phyloP scores from a whole-genome alignment of 208 protist genomes.

The Acanthamoeba royreba region DNA sequence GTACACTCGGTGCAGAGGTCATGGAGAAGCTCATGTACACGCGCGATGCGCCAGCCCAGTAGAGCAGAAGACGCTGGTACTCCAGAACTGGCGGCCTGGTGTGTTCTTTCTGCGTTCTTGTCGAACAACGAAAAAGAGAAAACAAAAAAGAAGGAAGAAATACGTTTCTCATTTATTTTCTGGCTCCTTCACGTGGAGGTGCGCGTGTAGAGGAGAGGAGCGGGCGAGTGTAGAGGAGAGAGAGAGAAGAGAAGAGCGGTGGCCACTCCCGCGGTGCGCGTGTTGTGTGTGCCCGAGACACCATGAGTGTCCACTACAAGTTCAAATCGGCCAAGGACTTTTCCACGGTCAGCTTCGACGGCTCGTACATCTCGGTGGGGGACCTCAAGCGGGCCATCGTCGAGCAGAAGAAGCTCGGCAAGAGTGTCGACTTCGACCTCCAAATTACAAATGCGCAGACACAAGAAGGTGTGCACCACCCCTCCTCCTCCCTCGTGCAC shows the following conservation, averaged over 20 bases:
- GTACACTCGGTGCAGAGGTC: neutral
- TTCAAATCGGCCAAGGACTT: conserved; percentile 73
- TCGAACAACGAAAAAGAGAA: too few relatives aligned
- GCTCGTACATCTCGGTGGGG: conserved; percentile 57
- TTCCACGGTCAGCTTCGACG: conserved; percentile 65
- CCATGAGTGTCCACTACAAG: conserved; percentile 43
- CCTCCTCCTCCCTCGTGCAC: too few relatives aligned
- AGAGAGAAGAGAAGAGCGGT: too few relatives aligned
- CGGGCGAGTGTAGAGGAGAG: too few relatives aligned
- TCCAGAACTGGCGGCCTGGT: neutral
- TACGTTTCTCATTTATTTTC: too few relatives aligned
- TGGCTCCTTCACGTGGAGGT: too few relatives aligned
- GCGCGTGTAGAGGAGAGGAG: too few relatives aligned
- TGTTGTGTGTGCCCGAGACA: too few relatives aligned
- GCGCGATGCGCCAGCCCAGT: neutral
- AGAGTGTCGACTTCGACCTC: conserved; percentile 66
- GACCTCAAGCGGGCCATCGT: conserved; percentile 71
- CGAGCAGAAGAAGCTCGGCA: conserved; percentile 61
- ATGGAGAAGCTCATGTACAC: neutral
- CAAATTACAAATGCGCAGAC: conserved; percentile 72
- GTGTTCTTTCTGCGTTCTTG: too few relatives aligned
- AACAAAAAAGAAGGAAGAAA: too few relatives aligned
- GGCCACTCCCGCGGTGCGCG: too few relatives aligned
- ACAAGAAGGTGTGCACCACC: conserved; percentile 62
- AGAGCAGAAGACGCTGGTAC: neutral